phyloP scores from a whole-genome alignment of 73 alveolate genomes.

The Effrenium voratum region DNA sequence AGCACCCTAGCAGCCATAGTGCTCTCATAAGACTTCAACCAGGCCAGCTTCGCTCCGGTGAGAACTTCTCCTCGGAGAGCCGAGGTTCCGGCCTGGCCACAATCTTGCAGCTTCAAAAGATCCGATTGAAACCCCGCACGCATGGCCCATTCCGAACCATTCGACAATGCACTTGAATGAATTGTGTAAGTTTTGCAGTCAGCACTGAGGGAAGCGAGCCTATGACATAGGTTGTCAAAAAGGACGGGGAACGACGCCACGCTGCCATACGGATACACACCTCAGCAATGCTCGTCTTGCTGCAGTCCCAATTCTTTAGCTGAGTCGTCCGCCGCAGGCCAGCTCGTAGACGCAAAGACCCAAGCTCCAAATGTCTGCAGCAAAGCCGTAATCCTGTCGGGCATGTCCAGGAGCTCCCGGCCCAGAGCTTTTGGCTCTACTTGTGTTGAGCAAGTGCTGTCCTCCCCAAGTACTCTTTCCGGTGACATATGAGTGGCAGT shows the following conservation, averaged over 20 bases:
- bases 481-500: constrained; percentile 90
- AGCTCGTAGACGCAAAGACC: constrained; percentile 92
- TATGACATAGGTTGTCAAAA: constrained; percentile 58
- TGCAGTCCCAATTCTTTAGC: background rate
- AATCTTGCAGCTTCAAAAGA: background rate
- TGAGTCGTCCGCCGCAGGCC: constrained; percentile 1
- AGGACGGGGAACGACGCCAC: constrained; percentile 62
- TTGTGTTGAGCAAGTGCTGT: too few relatives aligned
- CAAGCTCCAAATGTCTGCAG: constrained; percentile 85
- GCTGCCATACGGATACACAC: constrained; percentile 82
- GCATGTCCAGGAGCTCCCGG: background rate
- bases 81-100: constrained; percentile 72
- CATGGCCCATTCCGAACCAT: too few relatives aligned
- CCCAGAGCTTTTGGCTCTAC: too few relatives aligned
- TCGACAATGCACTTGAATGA: too few relatives aligned
- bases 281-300: background rate
- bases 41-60: constrained; percentile 18
- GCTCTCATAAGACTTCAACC: background rate
- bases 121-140: background rate
- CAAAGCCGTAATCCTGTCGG: constrained; percentile 34
- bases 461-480: constrained; percentile 79
- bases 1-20: background rate
- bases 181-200: background rate
- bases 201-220: background rate
- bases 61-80: constrained; percentile 28